Percentiles rank a stretch among this genome's conserved stretches.
phyloP scores from a whole-genome alignment of 2,329 filamentous ascomycete species.

The Sphaerostilbella broomeana region DNA sequence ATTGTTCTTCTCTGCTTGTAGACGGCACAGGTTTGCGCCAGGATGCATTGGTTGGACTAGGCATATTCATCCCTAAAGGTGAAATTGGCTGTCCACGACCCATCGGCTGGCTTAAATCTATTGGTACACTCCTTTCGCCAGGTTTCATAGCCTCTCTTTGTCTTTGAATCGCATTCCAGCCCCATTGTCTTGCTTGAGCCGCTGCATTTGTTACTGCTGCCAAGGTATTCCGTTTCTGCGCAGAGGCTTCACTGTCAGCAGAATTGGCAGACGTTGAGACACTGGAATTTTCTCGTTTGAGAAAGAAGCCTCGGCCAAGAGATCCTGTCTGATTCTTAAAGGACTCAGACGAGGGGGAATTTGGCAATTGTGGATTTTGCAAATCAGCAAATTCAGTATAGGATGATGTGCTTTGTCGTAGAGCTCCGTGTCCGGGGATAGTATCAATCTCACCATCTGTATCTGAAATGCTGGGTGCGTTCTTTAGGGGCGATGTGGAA shows the following conservation, averaged over 20 bases:
- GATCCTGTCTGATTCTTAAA: constrained; percentile 35
- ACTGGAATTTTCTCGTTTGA: constrained; percentile 32
- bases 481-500: constrained; percentile 44
- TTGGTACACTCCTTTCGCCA: constrained; percentile 25
- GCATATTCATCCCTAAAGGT: constrained; percentile 72
- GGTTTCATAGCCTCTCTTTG: constrained; percentile 37
- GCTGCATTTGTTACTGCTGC: constrained; percentile 51
- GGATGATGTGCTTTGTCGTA: constrained; percentile 24
- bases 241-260: constrained; percentile 25
- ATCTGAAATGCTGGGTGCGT: constrained; percentile 35
- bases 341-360: constrained; percentile 31
- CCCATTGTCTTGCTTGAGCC: constrained; percentile 52
- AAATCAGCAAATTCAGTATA: constrained; percentile 30
- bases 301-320: constrained; percentile 35
- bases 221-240: constrained; percentile 43
- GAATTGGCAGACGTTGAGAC: constrained; percentile 31
- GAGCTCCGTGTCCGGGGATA: constrained; percentile 17
- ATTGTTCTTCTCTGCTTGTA: constrained; percentile 22
- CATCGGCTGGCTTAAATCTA: constrained; percentile 61
- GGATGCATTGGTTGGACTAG: constrained; percentile 56
- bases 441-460: constrained; percentile 18
- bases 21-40: constrained; percentile 58
- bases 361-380: constrained; percentile 20
- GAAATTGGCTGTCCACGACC: constrained; percentile 77
- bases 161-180: constrained; percentile 49